A percentile compares a stretch with the other conserved stretches of the same genome.
phyloP scores from a whole-genome alignment of 2,329 filamentous ascomycete species.

The Nigrospora sphaerica region DNA sequence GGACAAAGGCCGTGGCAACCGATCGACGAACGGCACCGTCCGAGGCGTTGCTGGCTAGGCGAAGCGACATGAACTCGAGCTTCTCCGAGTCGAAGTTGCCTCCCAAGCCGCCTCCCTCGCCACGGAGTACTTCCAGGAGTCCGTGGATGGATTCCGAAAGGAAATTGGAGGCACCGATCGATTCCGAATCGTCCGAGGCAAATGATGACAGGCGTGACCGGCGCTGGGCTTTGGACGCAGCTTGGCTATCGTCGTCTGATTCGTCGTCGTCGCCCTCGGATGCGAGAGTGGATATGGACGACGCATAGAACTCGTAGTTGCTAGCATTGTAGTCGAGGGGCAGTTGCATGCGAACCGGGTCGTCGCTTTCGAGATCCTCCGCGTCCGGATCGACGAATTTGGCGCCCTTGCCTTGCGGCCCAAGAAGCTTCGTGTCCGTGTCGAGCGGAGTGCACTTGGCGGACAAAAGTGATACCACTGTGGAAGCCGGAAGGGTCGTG shows the following conservation, averaged over 20 bases:
- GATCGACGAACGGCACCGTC: constrained; percentile 83
- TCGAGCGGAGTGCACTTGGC: constrained; percentile 27
- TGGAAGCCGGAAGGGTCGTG: constrained; percentile 32
- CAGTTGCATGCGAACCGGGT: constrained; percentile 45
- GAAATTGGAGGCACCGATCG: constrained; percentile 55
- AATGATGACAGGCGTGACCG: constrained; percentile 64
- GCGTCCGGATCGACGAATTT: constrained; percentile 37
- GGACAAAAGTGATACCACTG: constrained; percentile 29
- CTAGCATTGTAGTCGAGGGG: constrained; percentile 48
- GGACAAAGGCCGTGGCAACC: constrained; percentile 78
- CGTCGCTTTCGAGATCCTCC: constrained; percentile 42
- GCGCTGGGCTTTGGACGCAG: constrained; percentile 41
- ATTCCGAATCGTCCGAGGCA: constrained; percentile 63
- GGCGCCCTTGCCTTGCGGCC: constrained; percentile 42
- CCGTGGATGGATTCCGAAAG: constrained; percentile 81
- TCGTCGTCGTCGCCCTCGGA: constrained; percentile 61
- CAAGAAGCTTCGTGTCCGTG: constrained; percentile 39
- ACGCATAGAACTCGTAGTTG: constrained; percentile 44
- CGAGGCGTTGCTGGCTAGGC: constrained; percentile 83
- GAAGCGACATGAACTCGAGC: constrained; percentile 88
- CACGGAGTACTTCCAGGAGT: constrained; percentile 78
- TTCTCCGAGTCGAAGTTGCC: constrained; percentile 76
- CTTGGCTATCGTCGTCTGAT: constrained; percentile 57
- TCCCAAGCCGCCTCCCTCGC: constrained; percentile 64
- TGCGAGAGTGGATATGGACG: constrained; percentile 51